Evolutionary conservation across 192 early-diverging fungal species (phyloP).

Genomic region (Neocallimastix lanati): DNA sequence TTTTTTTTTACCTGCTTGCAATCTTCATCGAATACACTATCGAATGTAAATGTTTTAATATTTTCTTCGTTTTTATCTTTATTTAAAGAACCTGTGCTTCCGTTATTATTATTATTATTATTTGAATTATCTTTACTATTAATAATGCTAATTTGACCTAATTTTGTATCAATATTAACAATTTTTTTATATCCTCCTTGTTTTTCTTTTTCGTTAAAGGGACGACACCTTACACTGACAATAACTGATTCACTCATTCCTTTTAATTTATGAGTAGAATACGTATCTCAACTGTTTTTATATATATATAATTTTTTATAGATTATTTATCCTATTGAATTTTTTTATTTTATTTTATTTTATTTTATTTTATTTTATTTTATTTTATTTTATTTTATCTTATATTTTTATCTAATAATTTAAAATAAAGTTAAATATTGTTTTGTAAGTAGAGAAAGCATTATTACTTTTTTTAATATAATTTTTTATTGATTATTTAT

Average conservation of each 20-base stretch:
- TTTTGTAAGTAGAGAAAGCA: too few relatives aligned
- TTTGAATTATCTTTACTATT: slow-evolving; percentile 17
- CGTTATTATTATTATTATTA: not conserved
- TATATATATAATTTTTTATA: too few relatives aligned
- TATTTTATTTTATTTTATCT: too few relatives aligned
- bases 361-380: too few relatives aligned
- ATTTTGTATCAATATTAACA: slow-evolving; percentile 12
- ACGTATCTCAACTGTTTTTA: too few relatives aligned
- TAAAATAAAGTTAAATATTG: too few relatives aligned
- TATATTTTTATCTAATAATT: too few relatives aligned
- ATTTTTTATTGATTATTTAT: too few relatives aligned
- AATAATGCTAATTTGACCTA: slow-evolving; percentile 13
- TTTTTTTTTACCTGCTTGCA: slow-evolving; percentile 31
- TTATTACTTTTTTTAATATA: too few relatives aligned
- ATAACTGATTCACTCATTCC: slow-evolving; percentile 1
- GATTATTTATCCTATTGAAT: too few relatives aligned
- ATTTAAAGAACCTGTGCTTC: not conserved
- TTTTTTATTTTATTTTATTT: too few relatives aligned
- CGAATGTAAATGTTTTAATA: slow-evolving; percentile 38
- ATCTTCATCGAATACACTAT: slow-evolving; percentile 32
- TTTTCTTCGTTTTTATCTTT: slow-evolving; percentile 7
- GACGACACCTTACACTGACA: slow-evolving; percentile 24
- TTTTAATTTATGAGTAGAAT: too few relatives aligned
- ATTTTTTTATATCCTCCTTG: slow-evolving; percentile 24
- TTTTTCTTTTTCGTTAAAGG: slow-evolving; percentile 34